Conservation (phyloP, 352 stramenopile species). For the Phytophthora constricta region DNA sequence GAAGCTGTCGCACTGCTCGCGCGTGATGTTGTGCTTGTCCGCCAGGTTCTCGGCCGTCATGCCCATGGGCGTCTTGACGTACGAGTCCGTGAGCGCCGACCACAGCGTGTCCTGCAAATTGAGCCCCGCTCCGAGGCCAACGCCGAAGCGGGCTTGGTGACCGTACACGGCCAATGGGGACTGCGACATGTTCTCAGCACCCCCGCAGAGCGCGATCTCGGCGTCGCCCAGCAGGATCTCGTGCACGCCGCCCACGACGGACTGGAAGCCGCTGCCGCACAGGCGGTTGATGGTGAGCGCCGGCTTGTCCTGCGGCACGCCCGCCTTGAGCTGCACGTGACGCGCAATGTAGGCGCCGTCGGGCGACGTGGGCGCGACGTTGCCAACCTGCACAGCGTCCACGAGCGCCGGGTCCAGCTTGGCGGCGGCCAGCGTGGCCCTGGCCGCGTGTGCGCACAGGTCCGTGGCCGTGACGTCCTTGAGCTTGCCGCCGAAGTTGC, state of each 20-base stretch:
- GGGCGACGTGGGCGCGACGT: constrained; percentile 94
- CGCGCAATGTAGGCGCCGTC: constrained; percentile 96
- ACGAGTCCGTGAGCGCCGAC: constrained; percentile 96
- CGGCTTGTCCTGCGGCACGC: constrained; percentile 89
- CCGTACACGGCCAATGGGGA: constrained; percentile 93
- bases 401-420: constrained; percentile 90
- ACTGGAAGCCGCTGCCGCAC: constrained; percentile 98
- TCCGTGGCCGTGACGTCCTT: constrained; percentile 94
- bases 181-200: constrained; percentile 97
- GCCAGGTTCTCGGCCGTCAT: constrained; percentile 99
- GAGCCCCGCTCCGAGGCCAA: constrained; percentile 91
- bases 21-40: constrained; percentile 93
- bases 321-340: constrained; percentile 94
- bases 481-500: constrained; percentile 94
- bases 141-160: constrained; percentile 93
- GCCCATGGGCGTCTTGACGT: constrained; percentile 96
- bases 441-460: constrained; percentile 85
- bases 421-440: constrained; percentile 80
- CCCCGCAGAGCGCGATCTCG: constrained; percentile 91
- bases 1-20: constrained; percentile 96
- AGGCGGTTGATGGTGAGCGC: constrained; percentile 98
- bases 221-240: constrained; percentile 92
- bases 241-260: constrained; percentile 92
- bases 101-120: constrained; percentile 96
- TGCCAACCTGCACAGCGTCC: constrained; percentile 95